Evolutionary conservation across 2,329 filamentous ascomycete genomes (phyloP).

Genomic region (Botryotinia narcissicola): DNA sequence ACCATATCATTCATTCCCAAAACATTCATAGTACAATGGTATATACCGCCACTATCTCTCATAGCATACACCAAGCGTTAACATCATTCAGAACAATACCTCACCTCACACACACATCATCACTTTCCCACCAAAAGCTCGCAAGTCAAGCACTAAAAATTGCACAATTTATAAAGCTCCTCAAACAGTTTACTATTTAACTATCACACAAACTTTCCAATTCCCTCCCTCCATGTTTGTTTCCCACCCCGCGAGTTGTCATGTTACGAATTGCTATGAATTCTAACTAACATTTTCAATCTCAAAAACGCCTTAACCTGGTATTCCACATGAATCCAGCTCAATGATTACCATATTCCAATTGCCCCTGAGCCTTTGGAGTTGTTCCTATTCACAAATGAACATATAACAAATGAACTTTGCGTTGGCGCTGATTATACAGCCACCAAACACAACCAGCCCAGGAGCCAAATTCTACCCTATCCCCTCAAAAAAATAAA

Average conservation of each 20-base stretch:
- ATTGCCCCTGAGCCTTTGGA: neutral
- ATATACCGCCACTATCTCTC: no score
- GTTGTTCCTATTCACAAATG: slow-evolving; percentile 11
- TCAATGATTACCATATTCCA: slow-evolving; percentile 15
- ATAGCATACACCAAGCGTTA: no score
- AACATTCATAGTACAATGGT: no score
- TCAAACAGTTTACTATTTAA: neutral
- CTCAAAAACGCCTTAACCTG: slow-evolving; percentile 9
- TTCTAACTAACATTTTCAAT: neutral
- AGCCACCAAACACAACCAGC: neutral
- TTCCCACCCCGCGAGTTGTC: neutral
- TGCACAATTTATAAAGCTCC: neutral
- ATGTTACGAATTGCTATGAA: neutral
- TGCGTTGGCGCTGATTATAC: neutral
- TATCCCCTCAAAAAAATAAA: neutral
- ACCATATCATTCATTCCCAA: no score
- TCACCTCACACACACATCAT: neutral
- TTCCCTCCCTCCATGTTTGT: neutral
- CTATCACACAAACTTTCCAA: neutral
- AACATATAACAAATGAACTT: neutral
- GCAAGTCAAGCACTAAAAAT: neutral
- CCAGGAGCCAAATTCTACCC: neutral
- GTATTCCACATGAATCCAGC: slow-evolving; percentile 15
- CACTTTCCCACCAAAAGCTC: neutral
- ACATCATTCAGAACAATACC: no score